Evolutionary conservation across 140 eudicot species (phyloP), one percentile per base, ranked within the genome.

Genomic region (Erigeron philadelphicus): DNA sequence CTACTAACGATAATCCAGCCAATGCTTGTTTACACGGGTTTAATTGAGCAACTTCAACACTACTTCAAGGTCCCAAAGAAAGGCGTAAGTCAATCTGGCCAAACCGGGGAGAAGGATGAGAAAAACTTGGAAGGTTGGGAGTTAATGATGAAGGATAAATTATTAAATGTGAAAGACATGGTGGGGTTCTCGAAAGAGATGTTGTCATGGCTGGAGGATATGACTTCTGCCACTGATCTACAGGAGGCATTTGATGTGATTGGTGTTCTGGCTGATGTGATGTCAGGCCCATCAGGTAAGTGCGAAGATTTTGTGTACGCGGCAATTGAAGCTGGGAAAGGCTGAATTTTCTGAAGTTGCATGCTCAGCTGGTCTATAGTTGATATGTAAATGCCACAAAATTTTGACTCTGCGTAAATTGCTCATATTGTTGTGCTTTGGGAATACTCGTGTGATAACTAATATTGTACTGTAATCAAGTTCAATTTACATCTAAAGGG

Each of bases 241-340:
- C 99, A 89, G 80, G 97, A 89, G 80, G 95, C 99, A 8, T 93
- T 93, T 64, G 97, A 93, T 50, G 76, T 89, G 35, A 85, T 89
- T 4, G 99, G 95, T 17, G 94, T 88, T 55, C 52, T 89, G 65
- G 75, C 75, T 7, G 99, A 93, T 70, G 99, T 87, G 16, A 61
- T 93, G 41, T 83, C 93, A 9, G 61, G 82, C 50, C 90, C 86
- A 8, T 75, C 72, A 35, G 61, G 83, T n/a, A 81, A 68, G 58
- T 93, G 99, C 11, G 99, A 93, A 81, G 97, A 93, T 35, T 93
- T 89, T 59, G 96, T 93, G 11, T 73, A 78, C 50, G 96, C 95
- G 25, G 92, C 99, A 19, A 93, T 93, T 23, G 84, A 85, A 75
- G 83, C 83, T 47, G 96, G 99, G 66, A 89, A 87, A 72, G 77